phyloP scores from a whole-genome alignment of 169 alveolate species.

The Cryptosporidium tyzzeri region DNA sequence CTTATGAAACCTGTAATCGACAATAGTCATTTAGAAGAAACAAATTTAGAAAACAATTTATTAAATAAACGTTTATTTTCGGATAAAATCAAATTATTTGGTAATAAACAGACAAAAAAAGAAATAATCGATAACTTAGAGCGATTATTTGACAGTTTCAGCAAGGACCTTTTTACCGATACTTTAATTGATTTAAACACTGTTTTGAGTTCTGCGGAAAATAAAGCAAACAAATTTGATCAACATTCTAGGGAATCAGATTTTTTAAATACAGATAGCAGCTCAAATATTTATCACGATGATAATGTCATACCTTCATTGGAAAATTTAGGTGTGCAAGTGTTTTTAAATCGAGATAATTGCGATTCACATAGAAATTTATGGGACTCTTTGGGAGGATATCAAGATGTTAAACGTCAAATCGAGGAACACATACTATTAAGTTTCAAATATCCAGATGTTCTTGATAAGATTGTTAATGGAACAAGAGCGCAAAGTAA shows the following conservation, averaged over 20 bases:
- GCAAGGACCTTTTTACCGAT: background rate
- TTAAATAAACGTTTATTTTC: background rate
- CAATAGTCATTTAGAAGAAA: background rate
- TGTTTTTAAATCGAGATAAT: conserved; percentile 12
- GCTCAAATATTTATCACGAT: background rate
- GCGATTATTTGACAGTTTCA: background rate
- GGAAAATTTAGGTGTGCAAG: conserved; percentile 67
- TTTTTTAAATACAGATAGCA: too few species aligned
- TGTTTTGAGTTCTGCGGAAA: background rate
- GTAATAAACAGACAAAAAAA: background rate
- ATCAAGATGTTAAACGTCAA: conserved; percentile 86
- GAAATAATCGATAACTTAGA: background rate
- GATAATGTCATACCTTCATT: conserved; percentile 9
- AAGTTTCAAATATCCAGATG: conserved; percentile 86
- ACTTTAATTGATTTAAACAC: background rate
- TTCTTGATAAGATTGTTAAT: conserved; percentile 85
- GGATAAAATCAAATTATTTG: background rate
- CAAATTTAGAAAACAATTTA: background rate
- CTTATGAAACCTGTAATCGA: conserved; percentile 3
- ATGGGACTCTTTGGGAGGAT: conserved; percentile 90
- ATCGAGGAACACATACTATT: conserved; percentile 89
- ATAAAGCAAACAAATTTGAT: background rate
- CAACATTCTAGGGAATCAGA: background rate
- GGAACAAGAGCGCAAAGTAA: conserved; percentile 85
- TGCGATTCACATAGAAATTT: background rate